phyloP scores from a whole-genome alignment of 306 rosid species.

The Vachellia collinsii region DNA sequence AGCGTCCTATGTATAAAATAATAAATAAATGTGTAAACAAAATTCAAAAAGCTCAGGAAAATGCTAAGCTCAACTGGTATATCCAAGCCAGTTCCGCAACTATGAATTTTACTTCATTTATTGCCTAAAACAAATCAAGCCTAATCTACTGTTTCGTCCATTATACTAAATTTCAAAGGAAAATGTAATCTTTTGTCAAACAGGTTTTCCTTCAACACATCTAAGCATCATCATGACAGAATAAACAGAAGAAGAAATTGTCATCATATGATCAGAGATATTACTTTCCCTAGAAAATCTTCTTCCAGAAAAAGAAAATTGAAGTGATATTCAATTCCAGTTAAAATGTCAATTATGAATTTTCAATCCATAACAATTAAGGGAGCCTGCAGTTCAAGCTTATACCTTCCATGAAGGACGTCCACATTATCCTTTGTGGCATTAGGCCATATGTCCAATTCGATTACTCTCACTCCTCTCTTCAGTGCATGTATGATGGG shows the following conservation, averaged over 20 bases:
- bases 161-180: constrained; percentile 16
- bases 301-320: neutral
- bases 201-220: constrained; percentile 1
- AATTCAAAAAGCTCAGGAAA: constrained; percentile 16
- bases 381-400: neutral
- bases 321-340: neutral
- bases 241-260: constrained; percentile 13
- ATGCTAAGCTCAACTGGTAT: constrained; percentile 15
- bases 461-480: constrained; percentile 94
- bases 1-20: constrained; percentile 62
- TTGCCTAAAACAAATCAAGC: neutral
- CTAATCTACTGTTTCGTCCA: neutral
- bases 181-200: neutral
- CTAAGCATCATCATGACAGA: constrained; percentile 2
- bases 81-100: neutral
- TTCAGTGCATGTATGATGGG: constrained; percentile 74
- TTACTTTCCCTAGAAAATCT: neutral
- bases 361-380: neutral
- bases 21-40: constrained; percentile 19
- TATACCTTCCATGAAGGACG: constrained; percentile 95
- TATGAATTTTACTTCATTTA: neutral
- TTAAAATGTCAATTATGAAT: neutral
- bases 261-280: constrained; percentile 2
- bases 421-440: constrained; percentile 73
- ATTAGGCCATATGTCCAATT: constrained; percentile 97